phyloP scores from a whole-genome alignment of 164 flowering plant genomes.

The Chimonanthus salicifolius region DNA sequence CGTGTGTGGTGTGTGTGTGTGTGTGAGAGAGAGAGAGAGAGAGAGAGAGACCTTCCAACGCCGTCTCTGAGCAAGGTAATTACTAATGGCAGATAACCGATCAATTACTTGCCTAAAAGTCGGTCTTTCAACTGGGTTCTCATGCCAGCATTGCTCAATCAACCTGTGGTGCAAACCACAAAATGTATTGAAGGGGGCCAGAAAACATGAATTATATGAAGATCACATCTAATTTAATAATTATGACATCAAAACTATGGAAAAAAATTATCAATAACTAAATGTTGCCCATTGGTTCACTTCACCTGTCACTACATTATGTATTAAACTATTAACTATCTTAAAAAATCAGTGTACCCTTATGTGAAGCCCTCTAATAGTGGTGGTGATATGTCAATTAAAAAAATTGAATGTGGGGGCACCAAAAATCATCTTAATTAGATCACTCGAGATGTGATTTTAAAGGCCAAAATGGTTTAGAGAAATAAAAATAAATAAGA shows the following conservation, averaged over 20 bases:
- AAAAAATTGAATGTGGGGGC: too few relatives aligned
- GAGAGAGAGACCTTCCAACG: conserved; percentile 70
- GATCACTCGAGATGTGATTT: too few relatives aligned
- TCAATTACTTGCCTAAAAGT: conserved; percentile 70
- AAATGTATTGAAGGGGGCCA: background rate
- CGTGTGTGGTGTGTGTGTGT: background rate
- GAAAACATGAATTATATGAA: background rate
- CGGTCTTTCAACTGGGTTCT: conserved; percentile 69
- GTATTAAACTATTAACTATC: too few relatives aligned
- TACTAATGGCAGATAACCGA: conserved; percentile 50
- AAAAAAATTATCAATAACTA: background rate
- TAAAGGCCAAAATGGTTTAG: too few relatives aligned
- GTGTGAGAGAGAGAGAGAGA: conserved; percentile 4
- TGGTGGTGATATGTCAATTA: too few relatives aligned
- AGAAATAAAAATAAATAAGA: too few relatives aligned
- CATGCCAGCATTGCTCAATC: conserved; percentile 89
- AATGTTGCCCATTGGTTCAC: background rate
- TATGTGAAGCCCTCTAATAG: too few relatives aligned
- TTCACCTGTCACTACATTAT: background rate
- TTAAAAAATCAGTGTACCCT: too few relatives aligned
- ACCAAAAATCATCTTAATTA: too few relatives aligned
- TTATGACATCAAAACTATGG: background rate
- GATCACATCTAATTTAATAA: background rate
- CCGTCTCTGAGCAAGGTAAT: conserved; percentile 36
- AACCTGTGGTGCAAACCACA: conserved; percentile 40